phyloP scores from a whole-genome alignment of 1,284 basidiomycete genomes.

The Puccinia novopanici region DNA sequence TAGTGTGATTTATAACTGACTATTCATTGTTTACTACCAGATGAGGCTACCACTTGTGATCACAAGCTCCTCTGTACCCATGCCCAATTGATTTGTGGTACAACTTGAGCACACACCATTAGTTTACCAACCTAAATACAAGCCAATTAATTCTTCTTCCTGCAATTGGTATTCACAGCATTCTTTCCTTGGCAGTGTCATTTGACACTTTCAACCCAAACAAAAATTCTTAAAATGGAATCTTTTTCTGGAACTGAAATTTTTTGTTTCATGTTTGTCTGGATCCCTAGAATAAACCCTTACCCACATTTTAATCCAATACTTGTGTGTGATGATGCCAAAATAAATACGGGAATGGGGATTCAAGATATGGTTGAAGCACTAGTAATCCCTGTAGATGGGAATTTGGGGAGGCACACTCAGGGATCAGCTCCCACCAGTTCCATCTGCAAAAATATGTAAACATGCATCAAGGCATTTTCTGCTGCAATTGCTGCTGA shows the following conservation, averaged over 20 bases:
- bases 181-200: background rate
- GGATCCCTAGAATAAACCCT: constrained; percentile 1
- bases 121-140: background rate
- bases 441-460: too few species aligned
- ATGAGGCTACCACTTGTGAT: constrained; percentile 7
- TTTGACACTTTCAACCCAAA: background rate
- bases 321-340: constrained; percentile 5
- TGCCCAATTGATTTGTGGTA: background rate
- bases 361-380: too few species aligned
- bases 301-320: background rate
- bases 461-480: too few species aligned
- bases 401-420: too few species aligned
- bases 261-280: too few species aligned
- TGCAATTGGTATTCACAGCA: constrained; percentile 1
- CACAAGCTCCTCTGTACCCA: background rate
- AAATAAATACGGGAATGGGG: background rate
- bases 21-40: too few species aligned
- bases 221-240: constrained; percentile 16
- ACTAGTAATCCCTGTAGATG: too few species aligned
- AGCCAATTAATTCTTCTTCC: background rate
- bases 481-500: too few species aligned
- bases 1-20: too few species aligned
- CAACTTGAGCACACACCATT: background rate
- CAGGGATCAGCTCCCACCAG: too few species aligned
- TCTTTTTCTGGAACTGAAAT: too few species aligned